Evolutionary conservation across 805 yeast species (phyloP), one percentile per base, ranked within the genome.

Genomic region (Barnettozyma wickerhamii): DNA sequence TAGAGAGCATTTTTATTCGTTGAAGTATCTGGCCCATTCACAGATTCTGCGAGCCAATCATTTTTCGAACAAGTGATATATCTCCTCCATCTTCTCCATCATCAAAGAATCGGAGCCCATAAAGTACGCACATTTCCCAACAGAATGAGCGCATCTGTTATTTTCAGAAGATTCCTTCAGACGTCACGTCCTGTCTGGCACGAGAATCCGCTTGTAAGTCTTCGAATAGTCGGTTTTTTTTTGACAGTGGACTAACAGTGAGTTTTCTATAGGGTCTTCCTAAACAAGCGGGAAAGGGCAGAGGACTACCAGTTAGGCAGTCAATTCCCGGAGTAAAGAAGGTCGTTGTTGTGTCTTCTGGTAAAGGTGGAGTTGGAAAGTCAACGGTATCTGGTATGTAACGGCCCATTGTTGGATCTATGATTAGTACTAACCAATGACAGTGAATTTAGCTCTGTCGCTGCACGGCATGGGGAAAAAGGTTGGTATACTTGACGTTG

Each of bases 291-390:
- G 40, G 69, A 67, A 27, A 61, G 51, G 65, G 75, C 7, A 68
- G 72, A 21, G 80, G 81, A 1, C 55, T 81, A 1, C 85, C 87
- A 0, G 60, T 77, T 9, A 72, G 66, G 42, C 75, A 70, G 43
- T 59, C 61, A 14, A 74, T 87, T 24, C 75, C 81, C 0, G 75
- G 75, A n/a, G 91, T 84, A 2, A 62, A 67, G 7, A 77, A 72
- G 37, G 70, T 85, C 2, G 47, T 87, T 75, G 82, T 61, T 72
- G 95, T 9, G 69, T 89, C 75, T 4, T 76, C 83, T 0, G 86
- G 86, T 2, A 80, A 80, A 56, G 87, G 95, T 1, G 96, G 96
- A 6, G 96, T 87, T 3, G 96, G 96, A 0, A 87, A 87, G 57
- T 84, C 95, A 0, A 88, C 96, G 1, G 68, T 85, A 3, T 47